Evolutionary conservation across 345 rosid species (phyloP).

Genomic region (Angophora floribunda): DNA sequence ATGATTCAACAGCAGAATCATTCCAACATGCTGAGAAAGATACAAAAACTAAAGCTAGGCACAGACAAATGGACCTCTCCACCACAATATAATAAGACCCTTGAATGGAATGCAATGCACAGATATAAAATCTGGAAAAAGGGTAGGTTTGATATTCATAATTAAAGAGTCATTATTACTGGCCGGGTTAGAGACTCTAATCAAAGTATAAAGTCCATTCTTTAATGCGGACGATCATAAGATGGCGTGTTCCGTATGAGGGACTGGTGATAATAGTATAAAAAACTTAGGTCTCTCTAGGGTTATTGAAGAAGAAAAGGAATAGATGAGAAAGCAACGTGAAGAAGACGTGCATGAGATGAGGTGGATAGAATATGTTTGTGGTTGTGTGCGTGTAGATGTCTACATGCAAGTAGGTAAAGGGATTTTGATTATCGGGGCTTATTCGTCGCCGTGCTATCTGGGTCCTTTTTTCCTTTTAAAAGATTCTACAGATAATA

Average conservation of each 20-base stretch:
- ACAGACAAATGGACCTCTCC: slow-evolving; percentile 9
- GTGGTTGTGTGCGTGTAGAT: not conserved
- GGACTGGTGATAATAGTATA: not conserved
- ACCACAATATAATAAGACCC: not conserved
- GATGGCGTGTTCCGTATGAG: not conserved
- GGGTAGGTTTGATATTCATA: not conserved
- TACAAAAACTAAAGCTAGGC: slow-evolving; percentile 15
- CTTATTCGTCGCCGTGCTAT: slow-evolving; percentile 27
- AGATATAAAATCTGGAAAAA: not conserved
- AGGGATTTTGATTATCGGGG: not conserved
- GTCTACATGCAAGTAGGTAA: not conserved
- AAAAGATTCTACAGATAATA: not conserved
- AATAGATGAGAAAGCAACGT: slow-evolving; percentile 17
- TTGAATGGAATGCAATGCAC: slow-evolving; percentile 1
- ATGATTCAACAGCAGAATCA: slow-evolving; percentile 61
- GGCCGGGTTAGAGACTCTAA: not conserved
- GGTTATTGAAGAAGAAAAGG: not conserved
- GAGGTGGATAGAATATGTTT: not conserved
- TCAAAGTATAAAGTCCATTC: not conserved
- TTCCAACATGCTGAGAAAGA: slow-evolving; percentile 30
- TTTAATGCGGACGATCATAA: slow-evolving; percentile 4
- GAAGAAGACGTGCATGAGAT: slow-evolving; percentile 63
- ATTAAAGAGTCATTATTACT: not conserved
- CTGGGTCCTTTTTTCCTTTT: slow-evolving; percentile 16
- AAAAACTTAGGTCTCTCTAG: not conserved